Evolutionary conservation across 1,284 basidiomycete genomes (phyloP).

Genomic region (Uromyces viciae-fabae): DNA sequence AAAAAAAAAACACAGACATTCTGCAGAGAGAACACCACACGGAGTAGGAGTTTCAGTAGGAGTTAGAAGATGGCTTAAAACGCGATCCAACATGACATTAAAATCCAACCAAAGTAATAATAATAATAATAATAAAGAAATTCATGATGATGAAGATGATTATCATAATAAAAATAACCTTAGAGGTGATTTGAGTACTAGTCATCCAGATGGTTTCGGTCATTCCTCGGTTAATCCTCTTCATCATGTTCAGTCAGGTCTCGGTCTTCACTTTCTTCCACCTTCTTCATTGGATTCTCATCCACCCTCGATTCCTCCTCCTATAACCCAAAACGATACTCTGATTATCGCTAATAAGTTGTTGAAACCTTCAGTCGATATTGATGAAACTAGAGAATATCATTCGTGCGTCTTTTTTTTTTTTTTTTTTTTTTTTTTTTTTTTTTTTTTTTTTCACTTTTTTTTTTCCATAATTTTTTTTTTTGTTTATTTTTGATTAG

Average conservation of each 20-base stretch:
- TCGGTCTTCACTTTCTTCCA: constrained; percentile 11
- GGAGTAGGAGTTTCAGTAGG: constrained; percentile 41
- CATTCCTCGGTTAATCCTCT: too few species aligned
- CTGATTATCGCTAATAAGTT: constrained; percentile 18
- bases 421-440: neutral
- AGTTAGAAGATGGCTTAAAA: constrained; percentile 43
- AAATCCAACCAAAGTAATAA: constrained; percentile 33
- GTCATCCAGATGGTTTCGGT: too few species aligned
- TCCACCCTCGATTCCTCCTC: too few species aligned
- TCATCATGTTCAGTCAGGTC: too few species aligned
- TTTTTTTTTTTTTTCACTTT: neutral
- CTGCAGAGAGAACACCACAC: constrained; percentile 40
- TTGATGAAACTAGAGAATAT: constrained; percentile 34
- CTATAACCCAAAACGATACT: constrained; percentile 13
- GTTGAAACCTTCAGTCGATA: constrained; percentile 22
- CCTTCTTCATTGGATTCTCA: too few species aligned
- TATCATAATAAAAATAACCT: neutral
- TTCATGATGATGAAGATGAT: too few species aligned
- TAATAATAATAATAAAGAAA: too few species aligned
- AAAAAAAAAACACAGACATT: constrained; percentile 33
- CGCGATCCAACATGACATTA: constrained; percentile 32
- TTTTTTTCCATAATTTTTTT: neutral
- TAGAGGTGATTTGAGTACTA: too few species aligned
- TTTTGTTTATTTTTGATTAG: constrained; percentile 1
- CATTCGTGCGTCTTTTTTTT: constrained; percentile 33